These are phyloP conservation scores for Nigrospora oryzae DNA, from an alignment of 2,329 filamentous ascomycete genomes.

Conservation along the genomic window DNA sequence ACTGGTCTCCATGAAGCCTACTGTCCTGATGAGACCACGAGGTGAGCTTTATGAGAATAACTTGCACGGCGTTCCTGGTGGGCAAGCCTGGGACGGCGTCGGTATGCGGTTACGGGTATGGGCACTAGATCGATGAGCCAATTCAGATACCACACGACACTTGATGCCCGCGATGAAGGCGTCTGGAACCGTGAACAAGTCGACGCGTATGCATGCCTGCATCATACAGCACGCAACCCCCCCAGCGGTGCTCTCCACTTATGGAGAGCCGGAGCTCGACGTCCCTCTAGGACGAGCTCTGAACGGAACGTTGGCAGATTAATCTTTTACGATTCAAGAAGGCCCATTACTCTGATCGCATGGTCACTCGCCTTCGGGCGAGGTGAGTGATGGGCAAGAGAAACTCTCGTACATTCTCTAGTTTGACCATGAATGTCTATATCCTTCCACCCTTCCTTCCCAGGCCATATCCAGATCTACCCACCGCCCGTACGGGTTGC, in stretches of 20 bases:
- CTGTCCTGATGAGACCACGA: neutral
- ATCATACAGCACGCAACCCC: constrained; percentile 5
- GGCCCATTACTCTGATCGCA: constrained; percentile 19
- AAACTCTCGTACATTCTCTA: constrained; percentile 24
- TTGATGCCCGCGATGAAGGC: constrained; percentile 1
- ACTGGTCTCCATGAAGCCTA: too few species aligned
- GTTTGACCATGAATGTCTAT: neutral
- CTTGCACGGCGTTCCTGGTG: constrained; percentile 5
- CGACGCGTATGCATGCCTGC: neutral
- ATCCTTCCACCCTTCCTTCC: neutral
- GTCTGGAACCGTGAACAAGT: neutral
- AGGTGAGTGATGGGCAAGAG: constrained; percentile 27
- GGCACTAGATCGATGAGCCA: constrained; percentile 4
- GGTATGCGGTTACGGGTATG: neutral
- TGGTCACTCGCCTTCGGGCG: constrained; percentile 14
- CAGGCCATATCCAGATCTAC: too few species aligned
- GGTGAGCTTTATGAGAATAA: neutral
- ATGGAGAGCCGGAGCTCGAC: constrained; percentile 64
- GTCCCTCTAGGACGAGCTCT: constrained; percentile 60
- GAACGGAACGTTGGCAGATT: constrained; percentile 80
- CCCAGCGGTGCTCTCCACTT: constrained; percentile 66
- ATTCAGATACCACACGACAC: constrained; percentile 5
- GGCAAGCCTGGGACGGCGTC: neutral
- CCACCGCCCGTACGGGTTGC: too few species aligned
- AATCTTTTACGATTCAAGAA: constrained; percentile 27